Evolutionary conservation across 139 green algal genomes (phyloP), one percentile per base, ranked within the genome.

Genomic region (Edaphochlamys debaryana): DNA sequence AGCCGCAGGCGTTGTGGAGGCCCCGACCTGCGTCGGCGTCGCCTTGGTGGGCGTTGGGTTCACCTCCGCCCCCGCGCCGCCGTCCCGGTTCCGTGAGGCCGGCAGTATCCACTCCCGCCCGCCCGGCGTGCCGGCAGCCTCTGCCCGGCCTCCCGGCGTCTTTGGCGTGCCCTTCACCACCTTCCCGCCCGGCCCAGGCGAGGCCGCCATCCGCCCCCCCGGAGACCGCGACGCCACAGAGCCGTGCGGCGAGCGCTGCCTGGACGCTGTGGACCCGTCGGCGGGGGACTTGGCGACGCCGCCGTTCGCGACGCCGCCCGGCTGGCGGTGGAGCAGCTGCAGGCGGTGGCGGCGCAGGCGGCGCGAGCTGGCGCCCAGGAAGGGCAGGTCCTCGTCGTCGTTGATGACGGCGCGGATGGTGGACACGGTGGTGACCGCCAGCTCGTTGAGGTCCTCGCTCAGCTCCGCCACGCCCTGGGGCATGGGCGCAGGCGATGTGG

Each of bases 371-470:
- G 62, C 54, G 63, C 7, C 29, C 7, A 74, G 32, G 41, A 82
- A 82, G 20, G 76, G 76, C 63, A 67, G 42, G 76, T 82, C 76
- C 62, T 82, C 76, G 42, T 82, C 76, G 41, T 82, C 76, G 63
- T 82, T 82, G 60, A 81, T 81, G 76, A 52, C 76, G n/a, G 76
- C 76, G 20, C 76, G 76, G 62, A 82, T 73, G 63, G 76, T 82
- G 76, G 76, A 62, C 27, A 63, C 76, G 76, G 76, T 82, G 63
- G 62, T 82, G 27, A 63, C 62, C 40, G 76, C 76, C n/a, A 82
- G 45, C 64, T 82, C 76, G 45, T 74, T 82, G 30, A 82, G 76
- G 42, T 82, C 76, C 76, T 82, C 76, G 27, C 76, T 22, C 40
- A 82, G 76, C 76, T 82, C 76, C 22, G 63, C 76, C 41, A 82